These are phyloP conservation scores for Paspalum vaginatum DNA, from an alignment of 176 grass and related monocot species.

Conservation along the genomic window DNA sequence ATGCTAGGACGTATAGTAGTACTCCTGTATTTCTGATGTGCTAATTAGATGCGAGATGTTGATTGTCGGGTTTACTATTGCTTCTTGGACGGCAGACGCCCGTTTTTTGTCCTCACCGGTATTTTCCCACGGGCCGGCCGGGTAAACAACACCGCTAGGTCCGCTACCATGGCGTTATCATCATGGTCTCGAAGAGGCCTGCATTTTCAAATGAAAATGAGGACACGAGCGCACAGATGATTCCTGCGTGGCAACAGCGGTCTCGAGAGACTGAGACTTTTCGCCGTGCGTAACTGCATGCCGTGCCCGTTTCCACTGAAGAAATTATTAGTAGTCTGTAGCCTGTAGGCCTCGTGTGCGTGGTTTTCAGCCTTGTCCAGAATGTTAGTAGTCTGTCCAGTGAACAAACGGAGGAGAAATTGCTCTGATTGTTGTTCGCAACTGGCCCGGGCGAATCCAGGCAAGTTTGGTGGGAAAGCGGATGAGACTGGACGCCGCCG, in stretches of 20 bases:
- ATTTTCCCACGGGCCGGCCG: too few relatives aligned
- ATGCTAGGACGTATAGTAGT: too few relatives aligned
- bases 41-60: too few relatives aligned
- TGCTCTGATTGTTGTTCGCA: neutral
- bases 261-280: neutral
- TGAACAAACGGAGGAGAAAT: neutral
- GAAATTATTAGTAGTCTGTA: neutral
- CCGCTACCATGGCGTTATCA: neutral
- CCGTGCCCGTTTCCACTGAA: constrained; percentile 2
- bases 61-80: too few relatives aligned
- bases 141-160: too few relatives aligned
- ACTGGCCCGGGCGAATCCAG: neutral
- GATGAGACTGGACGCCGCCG: neutral
- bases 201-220: neutral
- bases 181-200: neutral
- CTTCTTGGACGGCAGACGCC: too few relatives aligned
- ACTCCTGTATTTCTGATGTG: too few relatives aligned
- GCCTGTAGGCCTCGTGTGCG: neutral
- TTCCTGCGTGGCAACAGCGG: neutral
- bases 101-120: too few relatives aligned
- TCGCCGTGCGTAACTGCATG: neutral
- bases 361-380: constrained; percentile 5
- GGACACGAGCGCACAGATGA: neutral
- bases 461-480: neutral
- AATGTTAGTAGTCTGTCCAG: neutral